Evolutionary conservation across 257 asterid species (phyloP).

Genomic region (Plantago ovata): DNA sequence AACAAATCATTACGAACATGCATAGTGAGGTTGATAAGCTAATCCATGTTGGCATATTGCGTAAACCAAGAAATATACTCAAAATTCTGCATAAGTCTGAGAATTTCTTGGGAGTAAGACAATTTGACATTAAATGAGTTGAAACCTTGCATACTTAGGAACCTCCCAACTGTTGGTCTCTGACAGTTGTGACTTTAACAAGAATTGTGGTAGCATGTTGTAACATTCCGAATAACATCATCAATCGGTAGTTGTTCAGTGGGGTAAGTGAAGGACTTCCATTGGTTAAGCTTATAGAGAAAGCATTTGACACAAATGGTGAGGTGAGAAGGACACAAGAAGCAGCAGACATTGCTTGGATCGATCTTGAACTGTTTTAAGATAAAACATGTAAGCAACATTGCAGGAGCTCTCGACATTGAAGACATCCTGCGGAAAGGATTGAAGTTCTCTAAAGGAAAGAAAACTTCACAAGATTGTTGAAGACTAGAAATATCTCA

Average conservation of each 20-base stretch:
- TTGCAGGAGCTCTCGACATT: too few species aligned
- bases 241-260: not conserved
- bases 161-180: constrained; percentile 10
- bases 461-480: too few species aligned
- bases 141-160: not conserved
- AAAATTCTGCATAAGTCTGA: constrained; percentile 13
- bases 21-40: constrained; percentile 1
- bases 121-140: not conserved
- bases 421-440: too few species aligned
- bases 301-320: constrained; percentile 15
- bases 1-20: constrained; percentile 2
- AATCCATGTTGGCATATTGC: constrained; percentile 5
- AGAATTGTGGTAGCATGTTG: not conserved
- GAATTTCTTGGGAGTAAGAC: not conserved
- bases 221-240: not conserved
- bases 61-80: not conserved
- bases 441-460: too few species aligned
- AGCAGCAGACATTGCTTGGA: constrained; percentile 30
- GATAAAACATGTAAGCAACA: too few species aligned
- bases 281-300: constrained; percentile 25
- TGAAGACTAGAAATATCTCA: too few species aligned
- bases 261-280: constrained; percentile 20
- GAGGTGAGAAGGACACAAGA: constrained; percentile 13
- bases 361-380: constrained; percentile 10
- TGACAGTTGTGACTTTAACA: not conserved